Conservation (phyloP, 805 yeast genomes). For the Wickerhamiella domercqiae region DNA sequence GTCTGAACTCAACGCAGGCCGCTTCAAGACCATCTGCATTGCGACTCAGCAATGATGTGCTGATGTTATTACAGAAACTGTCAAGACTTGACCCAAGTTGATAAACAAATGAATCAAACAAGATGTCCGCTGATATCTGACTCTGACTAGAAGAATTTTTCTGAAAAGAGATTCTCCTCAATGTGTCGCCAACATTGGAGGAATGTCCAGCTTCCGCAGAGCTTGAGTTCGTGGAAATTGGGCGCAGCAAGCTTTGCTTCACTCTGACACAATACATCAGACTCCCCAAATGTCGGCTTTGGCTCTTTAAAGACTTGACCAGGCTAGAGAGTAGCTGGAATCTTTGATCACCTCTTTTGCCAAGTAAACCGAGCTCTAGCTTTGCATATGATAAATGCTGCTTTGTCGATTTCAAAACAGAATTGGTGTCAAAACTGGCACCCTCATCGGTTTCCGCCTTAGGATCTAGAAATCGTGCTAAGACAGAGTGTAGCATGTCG, state of each 20-base stretch:
- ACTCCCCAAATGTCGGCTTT: constrained; percentile 50
- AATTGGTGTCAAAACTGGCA: constrained; percentile 3
- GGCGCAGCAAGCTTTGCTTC: constrained; percentile 39
- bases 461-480: background rate
- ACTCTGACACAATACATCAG: constrained; percentile 52
- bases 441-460: background rate
- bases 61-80: constrained; percentile 47
- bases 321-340: background rate
- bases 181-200: too few relatives aligned
- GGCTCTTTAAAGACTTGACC: constrained; percentile 31
- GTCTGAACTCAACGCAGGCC: constrained; percentile 42
- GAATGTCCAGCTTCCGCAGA: too few relatives aligned
- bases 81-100: constrained; percentile 60
- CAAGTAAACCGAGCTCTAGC: constrained; percentile 36
- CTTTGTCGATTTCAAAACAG: constrained; percentile 26
- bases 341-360: background rate
- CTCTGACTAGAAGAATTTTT: background rate
- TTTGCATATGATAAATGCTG: constrained; percentile 39
- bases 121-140: constrained; percentile 22
- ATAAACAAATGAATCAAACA: constrained; percentile 51
- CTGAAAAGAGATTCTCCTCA: too few relatives aligned
- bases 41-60: constrained; percentile 33
- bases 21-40: constrained; percentile 20
- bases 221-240: background rate
- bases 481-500: background rate